Conservation (phyloP, 306 rosid genomes). For the Lablab purpureus region DNA sequence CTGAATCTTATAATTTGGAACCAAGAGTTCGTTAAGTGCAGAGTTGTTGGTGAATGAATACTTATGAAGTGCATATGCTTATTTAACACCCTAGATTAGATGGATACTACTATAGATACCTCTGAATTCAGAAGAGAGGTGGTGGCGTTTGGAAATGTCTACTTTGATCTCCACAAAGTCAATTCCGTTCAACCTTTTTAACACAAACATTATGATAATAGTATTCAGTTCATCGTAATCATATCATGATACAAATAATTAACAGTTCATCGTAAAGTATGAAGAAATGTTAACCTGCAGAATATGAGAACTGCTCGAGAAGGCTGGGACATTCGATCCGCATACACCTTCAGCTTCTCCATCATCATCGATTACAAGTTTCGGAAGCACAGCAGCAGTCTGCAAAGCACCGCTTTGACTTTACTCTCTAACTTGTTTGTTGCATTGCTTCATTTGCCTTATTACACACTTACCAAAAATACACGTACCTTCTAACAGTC, state of each 20-base stretch:
- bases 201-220: background rate
- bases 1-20: no score
- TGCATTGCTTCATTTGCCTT: background rate
- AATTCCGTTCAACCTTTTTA: conserved; percentile 64
- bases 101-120: conserved; percentile 47
- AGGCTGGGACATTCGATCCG: conserved; percentile 86
- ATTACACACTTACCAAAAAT: background rate
- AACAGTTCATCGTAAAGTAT: background rate
- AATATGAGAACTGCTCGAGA: conserved; percentile 82
- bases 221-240: background rate
- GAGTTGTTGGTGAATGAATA: background rate
- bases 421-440: background rate
- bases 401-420: background rate
- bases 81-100: background rate
- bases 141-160: conserved; percentile 72
- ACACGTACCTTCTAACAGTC: background rate
- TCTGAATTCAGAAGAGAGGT: conserved; percentile 60
- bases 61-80: background rate
- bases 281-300: conserved; percentile 67
- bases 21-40: background rate
- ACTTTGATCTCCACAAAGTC: conserved; percentile 71
- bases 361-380: conserved; percentile 8
- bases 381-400: background rate
- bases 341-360: conserved; percentile 73
- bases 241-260: background rate